phyloP scores from a whole-genome alignment of 805 yeast genomes.

The Candida corydali region DNA sequence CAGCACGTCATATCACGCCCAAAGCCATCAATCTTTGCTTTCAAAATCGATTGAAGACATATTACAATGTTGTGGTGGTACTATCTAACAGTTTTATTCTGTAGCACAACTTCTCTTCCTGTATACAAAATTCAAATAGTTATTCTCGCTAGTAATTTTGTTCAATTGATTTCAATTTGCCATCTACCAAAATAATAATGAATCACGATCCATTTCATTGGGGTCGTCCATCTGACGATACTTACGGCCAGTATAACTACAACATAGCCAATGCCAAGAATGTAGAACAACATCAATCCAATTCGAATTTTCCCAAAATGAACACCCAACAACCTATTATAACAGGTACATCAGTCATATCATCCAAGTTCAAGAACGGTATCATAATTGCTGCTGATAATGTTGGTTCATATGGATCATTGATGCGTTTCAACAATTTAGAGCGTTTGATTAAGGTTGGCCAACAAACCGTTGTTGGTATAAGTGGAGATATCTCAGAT shows the following conservation, averaged over 20 bases:
- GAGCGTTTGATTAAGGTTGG: conserved; percentile 88
- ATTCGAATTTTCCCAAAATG: conserved; percentile 56
- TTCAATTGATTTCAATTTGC: conserved; percentile 5
- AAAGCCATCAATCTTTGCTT: too few relatives aligned
- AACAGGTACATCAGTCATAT: conserved; percentile 94
- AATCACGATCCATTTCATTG: conserved; percentile 92
- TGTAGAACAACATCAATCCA: conserved; percentile 14
- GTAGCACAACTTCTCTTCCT: too few relatives aligned
- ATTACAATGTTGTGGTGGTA: too few relatives aligned
- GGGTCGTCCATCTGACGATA: conserved; percentile 89
- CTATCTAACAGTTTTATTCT: too few relatives aligned
- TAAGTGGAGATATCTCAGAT: conserved; percentile 93
- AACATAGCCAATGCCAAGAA: conserved; percentile 60
- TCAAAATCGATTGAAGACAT: too few relatives aligned
- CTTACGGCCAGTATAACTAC: conserved; percentile 78
- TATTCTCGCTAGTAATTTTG: neutral
- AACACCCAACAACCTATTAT: conserved; percentile 93
- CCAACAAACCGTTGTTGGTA: conserved; percentile 80
- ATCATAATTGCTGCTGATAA: conserved; percentile 94
- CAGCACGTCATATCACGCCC: too few relatives aligned
- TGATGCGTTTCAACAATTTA: conserved; percentile 78
- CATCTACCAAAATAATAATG: conserved; percentile 43
- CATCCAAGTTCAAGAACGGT: conserved; percentile 86
- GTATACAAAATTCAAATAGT: conserved; percentile 4
- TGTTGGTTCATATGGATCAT: conserved; percentile 87